Base-by-base conservation (phyloP, 225 moss, liverwort and hornwort genomes). In the Straminergon stramineum region DNA sequence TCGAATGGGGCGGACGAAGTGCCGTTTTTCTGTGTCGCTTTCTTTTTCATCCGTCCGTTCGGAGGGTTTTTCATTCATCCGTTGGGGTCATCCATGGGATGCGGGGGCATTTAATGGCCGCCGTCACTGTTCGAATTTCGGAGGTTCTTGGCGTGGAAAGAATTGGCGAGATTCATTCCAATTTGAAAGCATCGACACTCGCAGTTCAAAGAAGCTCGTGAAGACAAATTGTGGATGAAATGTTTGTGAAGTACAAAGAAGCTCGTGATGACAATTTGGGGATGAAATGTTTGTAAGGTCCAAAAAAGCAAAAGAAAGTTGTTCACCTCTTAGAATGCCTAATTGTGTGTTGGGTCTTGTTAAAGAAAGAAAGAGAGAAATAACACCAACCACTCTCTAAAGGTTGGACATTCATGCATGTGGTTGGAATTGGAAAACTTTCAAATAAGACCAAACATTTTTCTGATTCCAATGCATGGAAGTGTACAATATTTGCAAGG, bases 361-460 rank as follows among this genome's bases (percentile, higher is more conserved):
- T 11, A 1, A 19, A 48, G 48, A 30, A 12, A 75, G 11, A 17
- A 31, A 31, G 19, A 7, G 0, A 20, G 19, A 51, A 75, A 13
- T 18, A 52, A 20, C 13, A 20, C 32, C 32, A 32, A 19, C 19
- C 3, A 48, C 4, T 48, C 2, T 30, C 48, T 48, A 48, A 1
- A 31, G 51, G 4, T 0, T 0, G 0, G 18, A 75, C 17, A 30
- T 48, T 0, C 6, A 30, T 30, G 4, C 6, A 30, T 30, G 4
- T 17, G 2, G 5, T 9, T 0, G 4, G 3, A 17, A 17, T 43
- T 0, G 0, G 0, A 43, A 74, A 74, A 74, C 3, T 27, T 10
- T 45, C 27, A 28, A 17, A 48, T 28, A 7, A 28, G 10, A 43
- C 28, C 10, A 45, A 30, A 0, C 2, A 30, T 45, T 45, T 45